Evolutionary conservation across 2,329 filamentous ascomycete species (phyloP), one percentile per base, ranked within the genome.

Genomic region (Aspergillus udagawae): DNA sequence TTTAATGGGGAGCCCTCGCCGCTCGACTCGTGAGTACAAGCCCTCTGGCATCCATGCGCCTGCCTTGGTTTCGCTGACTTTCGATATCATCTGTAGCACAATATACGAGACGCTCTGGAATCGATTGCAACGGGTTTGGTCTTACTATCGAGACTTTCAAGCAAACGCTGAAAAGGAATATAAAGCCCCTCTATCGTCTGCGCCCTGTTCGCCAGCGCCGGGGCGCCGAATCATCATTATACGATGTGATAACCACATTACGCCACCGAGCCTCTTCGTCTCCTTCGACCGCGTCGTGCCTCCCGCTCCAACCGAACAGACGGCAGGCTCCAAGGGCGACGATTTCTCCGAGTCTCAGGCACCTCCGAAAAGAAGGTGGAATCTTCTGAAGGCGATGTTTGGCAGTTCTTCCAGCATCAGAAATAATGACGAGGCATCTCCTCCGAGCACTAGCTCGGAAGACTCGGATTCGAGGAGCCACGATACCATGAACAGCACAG

Each of bases 161-260:
- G 83, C 89, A 52, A 79, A 83, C 53, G 87, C 89, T 14, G 86
- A 89, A 59, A 76, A 75, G 48, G 76, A 77, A 38, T 77, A 82
- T 41, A 79, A 77, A 14, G 69, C 84, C 3, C 82, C 81, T 0
- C 87, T 91, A 5, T 92, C 90, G 0, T 91, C 90, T 2, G 86
- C 86, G 5, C 90, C 92, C n/a, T 92, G 88, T 66, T 87, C 88
- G 57, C 92, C 92, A 5, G 91, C 91, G 2, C 91, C 92, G 1
- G 89, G 90, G 49, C 90, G 93, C 67, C 84, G 90, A 60, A 90
- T 97, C 59, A 85, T 96, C 73, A 96, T 97, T 65, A 89, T 96
- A 63, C 87, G 91, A 56, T 92, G 90, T 61, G 92, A 96, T 70
- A 84, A 81, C 61, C 80, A 82, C 56, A 69, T 83, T 49, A 76